Conservation (phyloP, 1,284 basidiomycete species). For the Salmacisia buchloeana region DNA sequence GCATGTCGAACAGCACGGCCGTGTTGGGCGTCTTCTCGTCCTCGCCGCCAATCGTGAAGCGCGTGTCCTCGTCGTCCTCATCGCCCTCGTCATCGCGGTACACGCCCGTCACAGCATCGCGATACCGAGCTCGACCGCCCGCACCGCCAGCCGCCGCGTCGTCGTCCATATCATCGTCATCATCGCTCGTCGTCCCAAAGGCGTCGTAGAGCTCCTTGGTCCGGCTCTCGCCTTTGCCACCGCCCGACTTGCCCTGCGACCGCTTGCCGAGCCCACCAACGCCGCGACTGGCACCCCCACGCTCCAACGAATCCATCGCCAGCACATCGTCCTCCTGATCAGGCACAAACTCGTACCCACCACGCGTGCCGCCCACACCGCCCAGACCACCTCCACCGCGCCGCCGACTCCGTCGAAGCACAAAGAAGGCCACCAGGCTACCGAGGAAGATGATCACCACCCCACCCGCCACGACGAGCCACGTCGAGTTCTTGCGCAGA, state of each 20-base stretch:
- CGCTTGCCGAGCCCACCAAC: conserved; percentile 14
- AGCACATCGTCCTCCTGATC: conserved; percentile 59
- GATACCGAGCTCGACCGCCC: background rate
- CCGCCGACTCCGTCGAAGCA: conserved; percentile 57
- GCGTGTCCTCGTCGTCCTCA: background rate
- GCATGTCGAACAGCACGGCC: conserved; percentile 6
- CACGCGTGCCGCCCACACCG: conserved; percentile 14
- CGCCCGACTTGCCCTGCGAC: conserved; percentile 8
- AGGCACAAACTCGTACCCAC: conserved; percentile 66
- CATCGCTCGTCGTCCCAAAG: conserved; percentile 41
- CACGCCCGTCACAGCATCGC: background rate
- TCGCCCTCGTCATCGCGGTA: background rate
- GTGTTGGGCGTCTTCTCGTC: background rate
- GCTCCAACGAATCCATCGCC: conserved; percentile 44
- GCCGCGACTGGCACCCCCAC: conserved; percentile 19
- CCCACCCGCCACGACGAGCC: conserved; percentile 74
- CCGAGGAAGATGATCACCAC: conserved; percentile 66
- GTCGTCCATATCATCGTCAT: conserved; percentile 37
- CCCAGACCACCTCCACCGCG: conserved; percentile 34
- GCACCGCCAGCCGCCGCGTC: conserved; percentile 8
- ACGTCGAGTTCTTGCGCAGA: conserved; percentile 69
- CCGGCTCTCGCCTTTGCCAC: conserved; percentile 21
- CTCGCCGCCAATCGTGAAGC: conserved; percentile 6
- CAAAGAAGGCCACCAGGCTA: conserved; percentile 60
- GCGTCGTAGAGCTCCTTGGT: conserved; percentile 51